Evolutionary conservation across 345 rosid genomes (phyloP).

Genomic region (Gossypium turneri): DNA sequence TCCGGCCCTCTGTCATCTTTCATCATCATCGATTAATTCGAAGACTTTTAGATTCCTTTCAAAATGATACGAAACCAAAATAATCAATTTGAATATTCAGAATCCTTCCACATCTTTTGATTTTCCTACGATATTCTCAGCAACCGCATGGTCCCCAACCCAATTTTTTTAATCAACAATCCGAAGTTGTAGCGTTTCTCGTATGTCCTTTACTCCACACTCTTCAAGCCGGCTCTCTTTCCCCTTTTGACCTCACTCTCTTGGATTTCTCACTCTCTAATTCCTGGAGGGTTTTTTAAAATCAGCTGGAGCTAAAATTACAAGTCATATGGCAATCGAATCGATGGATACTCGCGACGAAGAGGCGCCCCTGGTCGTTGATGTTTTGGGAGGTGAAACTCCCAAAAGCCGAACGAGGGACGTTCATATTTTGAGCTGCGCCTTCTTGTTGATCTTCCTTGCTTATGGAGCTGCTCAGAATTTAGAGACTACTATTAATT

Average conservation of each 20-base stretch:
- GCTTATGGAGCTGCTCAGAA: constrained; percentile 97
- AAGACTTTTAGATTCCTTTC: constrained; percentile 9
- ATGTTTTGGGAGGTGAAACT: constrained; percentile 24
- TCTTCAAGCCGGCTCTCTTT: constrained; percentile 35
- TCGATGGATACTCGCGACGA: constrained; percentile 24
- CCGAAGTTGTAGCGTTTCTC: not conserved
- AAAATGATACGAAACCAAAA: not conserved
- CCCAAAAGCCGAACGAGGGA: constrained; percentile 53
- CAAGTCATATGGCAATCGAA: not conserved
- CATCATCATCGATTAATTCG: constrained; percentile 15
- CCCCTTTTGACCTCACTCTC: constrained; percentile 33
- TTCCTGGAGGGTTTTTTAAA: constrained; percentile 2
- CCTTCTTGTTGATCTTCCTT: constrained; percentile 60
- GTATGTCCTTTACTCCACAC: constrained; percentile 19
- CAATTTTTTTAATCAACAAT: not conserved
- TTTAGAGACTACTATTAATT: constrained; percentile 74
- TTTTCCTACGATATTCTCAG: constrained; percentile 16
- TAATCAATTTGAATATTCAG: not conserved
- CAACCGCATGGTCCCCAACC: not conserved
- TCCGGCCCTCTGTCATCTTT: not conserved
- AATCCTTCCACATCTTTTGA: not conserved
- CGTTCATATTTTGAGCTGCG: constrained; percentile 71
- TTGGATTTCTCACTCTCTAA: constrained; percentile 21
- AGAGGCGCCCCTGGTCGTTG: constrained; percentile 48
- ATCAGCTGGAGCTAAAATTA: not conserved